phyloP scores from a whole-genome alignment of 2,329 filamentous ascomycete species.

The Simplicillium sp. region DNA sequence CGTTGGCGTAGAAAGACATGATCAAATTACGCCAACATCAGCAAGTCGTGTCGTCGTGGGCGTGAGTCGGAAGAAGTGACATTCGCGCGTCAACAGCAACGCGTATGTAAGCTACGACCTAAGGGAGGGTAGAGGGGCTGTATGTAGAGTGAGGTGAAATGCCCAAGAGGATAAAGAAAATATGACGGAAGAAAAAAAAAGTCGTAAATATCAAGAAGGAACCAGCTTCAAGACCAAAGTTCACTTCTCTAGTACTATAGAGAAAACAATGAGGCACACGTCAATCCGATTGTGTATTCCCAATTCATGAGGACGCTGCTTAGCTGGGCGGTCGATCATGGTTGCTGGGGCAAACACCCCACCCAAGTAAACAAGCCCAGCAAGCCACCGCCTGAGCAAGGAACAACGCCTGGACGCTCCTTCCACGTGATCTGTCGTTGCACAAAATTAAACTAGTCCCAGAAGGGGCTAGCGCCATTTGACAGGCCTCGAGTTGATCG shows the following conservation, averaged over 20 bases:
- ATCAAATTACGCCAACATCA: slow-evolving; percentile 13
- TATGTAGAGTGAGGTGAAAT: too few species aligned
- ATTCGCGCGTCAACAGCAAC: slow-evolving; percentile 15
- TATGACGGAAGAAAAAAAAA: slow-evolving; percentile 9
- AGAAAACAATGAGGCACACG: slow-evolving; percentile 9
- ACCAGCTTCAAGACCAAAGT: too few species aligned
- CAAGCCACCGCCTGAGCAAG: too few species aligned
- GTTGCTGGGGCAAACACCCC: slow-evolving; percentile 17
- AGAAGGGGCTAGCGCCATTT: neutral
- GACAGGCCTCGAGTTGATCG: too few species aligned
- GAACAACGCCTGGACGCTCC: too few species aligned
- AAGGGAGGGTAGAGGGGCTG: neutral
- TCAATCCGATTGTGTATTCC: too few species aligned
- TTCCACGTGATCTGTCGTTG: slow-evolving; percentile 11
- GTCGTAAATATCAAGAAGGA: too few species aligned
- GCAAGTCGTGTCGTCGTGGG: slow-evolving; percentile 13
- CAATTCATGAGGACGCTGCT: neutral
- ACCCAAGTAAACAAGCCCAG: slow-evolving; percentile 20
- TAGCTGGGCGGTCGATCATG: slow-evolving; percentile 1
- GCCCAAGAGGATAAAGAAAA: slow-evolving; percentile 4
- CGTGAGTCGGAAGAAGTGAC: slow-evolving; percentile 7
- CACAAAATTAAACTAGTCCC: neutral
- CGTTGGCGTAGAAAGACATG: slow-evolving; percentile 25
- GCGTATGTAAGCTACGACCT: slow-evolving; percentile 3
- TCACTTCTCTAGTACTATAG: too few species aligned